phyloP scores from a whole-genome alignment of 257 asterid species.

The Primulina huaijiensis region DNA sequence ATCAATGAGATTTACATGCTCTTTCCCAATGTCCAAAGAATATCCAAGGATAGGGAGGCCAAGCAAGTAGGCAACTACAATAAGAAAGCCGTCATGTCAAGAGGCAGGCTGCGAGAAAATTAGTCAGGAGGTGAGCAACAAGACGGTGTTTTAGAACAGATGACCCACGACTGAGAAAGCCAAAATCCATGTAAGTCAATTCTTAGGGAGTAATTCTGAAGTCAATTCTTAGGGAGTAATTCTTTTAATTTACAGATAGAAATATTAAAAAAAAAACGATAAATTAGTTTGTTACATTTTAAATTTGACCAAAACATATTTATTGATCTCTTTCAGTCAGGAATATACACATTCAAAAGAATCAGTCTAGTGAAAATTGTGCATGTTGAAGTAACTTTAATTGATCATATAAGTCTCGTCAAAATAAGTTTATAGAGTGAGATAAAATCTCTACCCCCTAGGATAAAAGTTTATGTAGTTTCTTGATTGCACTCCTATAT shows the following conservation, averaged over 20 bases:
- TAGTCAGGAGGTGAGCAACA: background rate
- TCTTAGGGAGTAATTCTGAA: too few species aligned
- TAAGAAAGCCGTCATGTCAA: constrained; percentile 4
- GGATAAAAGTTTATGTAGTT: too few species aligned
- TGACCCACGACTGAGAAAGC: background rate
- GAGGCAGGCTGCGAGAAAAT: background rate
- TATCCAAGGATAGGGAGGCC: constrained; percentile 93
- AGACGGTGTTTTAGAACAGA: background rate
- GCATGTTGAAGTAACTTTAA: background rate
- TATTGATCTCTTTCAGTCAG: background rate
- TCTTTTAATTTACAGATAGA: too few species aligned
- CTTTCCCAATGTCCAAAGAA: constrained; percentile 92
- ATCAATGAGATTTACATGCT: constrained; percentile 86
- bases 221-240: too few species aligned
- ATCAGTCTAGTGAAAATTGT: background rate
- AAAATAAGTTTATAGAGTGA: constrained; percentile 9
- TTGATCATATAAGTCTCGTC: background rate
- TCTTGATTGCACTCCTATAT: background rate
- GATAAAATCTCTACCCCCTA: too few species aligned
- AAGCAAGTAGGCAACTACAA: constrained; percentile 75
- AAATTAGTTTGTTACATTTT: too few species aligned
- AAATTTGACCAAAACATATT: background rate
- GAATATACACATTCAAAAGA: background rate
- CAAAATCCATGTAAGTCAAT: too few species aligned
- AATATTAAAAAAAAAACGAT: too few species aligned